Conservation (phyloP, 2,329 filamentous ascomycete species). For the Ascochyta rabiei region DNA sequence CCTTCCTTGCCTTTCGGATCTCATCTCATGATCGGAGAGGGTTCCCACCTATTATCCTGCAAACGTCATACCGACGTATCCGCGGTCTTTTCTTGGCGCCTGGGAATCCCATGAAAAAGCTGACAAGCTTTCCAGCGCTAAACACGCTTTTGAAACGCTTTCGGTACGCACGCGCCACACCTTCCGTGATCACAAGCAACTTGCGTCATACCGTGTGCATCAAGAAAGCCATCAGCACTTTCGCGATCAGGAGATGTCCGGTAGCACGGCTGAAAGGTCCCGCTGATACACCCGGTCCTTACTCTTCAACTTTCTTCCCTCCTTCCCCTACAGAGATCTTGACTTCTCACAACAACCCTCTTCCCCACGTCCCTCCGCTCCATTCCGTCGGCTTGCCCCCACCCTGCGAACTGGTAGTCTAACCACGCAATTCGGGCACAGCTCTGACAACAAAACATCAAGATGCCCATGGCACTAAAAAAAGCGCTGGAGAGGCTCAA, state of each 20-base stretch:
- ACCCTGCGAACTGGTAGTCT: conserved; percentile 36
- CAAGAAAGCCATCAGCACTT: conserved; percentile 11
- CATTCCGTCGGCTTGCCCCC: conserved; percentile 34
- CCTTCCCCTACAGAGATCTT: conserved; percentile 1
- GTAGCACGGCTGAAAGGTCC: conserved; percentile 2
- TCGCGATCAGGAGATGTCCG: conserved; percentile 7
- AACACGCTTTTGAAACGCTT: conserved; percentile 4
- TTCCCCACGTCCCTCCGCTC: conserved; percentile 1
- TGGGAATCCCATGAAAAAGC: conserved; percentile 3
- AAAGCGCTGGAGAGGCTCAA: conserved; percentile 54
- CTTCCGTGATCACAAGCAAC: conserved; percentile 10
- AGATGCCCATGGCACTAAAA: conserved; percentile 50
- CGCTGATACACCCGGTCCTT: conserved; percentile 9
- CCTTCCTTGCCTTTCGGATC: not conserved
- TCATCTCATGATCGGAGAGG: not conserved
- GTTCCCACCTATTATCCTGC: not conserved
- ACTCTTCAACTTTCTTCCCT: not conserved
- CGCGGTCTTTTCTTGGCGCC: conserved; percentile 2
- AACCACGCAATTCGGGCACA: conserved; percentile 34
- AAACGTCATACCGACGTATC: conserved; percentile 20
- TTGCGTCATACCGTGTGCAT: conserved; percentile 20
- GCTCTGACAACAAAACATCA: conserved; percentile 23
- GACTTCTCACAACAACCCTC: not conserved
- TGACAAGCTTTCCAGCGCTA: conserved; percentile 17
- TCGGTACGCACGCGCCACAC: conserved; percentile 16